Evolutionary conservation across 73 alveolate genomes (phyloP), one percentile per base, ranked within the genome.

Genomic region (Paramecium bursaria): DNA sequence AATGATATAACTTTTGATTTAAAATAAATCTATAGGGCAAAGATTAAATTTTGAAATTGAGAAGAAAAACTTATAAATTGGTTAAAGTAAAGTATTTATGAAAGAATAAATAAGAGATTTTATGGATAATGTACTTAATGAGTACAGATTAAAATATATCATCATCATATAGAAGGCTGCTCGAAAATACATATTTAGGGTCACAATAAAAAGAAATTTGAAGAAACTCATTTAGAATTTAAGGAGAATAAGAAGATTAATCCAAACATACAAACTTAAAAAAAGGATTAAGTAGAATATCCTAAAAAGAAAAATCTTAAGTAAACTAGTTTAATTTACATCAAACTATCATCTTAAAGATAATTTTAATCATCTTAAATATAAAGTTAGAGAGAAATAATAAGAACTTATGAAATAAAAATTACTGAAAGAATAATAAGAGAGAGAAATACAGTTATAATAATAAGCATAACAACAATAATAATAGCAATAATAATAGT

Each of bases 141-240:
- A 57, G 9, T 57, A 30, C 33, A 19, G 76, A 57, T 30, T 57
- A 26, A 57, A 57, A 57, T 57, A 27, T 31, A 30, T 57, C 33
- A 1, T 57, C 17, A 55, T 30, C 11, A 55, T 55, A 23, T n/a
- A 55, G 4, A 55, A 55, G 33, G 27, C 27, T 10, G 27, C 17
- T 4, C 26, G 76, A 55, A 25, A 17, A 9, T 55, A 55, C 33
- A 55, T 1, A 11, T 23, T 5, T 27, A 13, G 27, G 1, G 17
- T 1, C 0, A 55, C 9, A 55, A n/a, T 55, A 29, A 55, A 4
- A 29, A 29, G 0, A 2, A 55, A 55, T 5, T 29, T 55, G 33
- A 27, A 55, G 33, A 27, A 23, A 23, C 33, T 55, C 13, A 14
- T 23, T 26, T n/a, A 55, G 13, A 55, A 29, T 17, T 27, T 55